Evolutionary conservation across 2,329 filamentous ascomycete species (phyloP).

Genomic region (Trichophyton schoenleinii): DNA sequence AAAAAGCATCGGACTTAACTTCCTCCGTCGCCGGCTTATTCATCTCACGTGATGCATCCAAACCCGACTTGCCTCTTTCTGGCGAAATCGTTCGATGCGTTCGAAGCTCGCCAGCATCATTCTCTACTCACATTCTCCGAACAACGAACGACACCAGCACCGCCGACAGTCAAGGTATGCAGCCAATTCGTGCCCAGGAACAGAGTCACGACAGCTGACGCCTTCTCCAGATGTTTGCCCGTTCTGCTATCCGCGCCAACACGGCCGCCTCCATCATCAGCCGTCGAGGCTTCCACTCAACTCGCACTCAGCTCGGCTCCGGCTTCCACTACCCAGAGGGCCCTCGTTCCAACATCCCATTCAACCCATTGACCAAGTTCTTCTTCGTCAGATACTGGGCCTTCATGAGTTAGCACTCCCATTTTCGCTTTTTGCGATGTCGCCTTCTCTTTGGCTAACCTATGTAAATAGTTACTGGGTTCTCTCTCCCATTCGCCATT

Average conservation of each 20-base stretch:
- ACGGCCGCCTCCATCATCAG: constrained; percentile 55
- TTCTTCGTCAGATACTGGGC: constrained; percentile 75
- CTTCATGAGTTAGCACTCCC: constrained; percentile 52
- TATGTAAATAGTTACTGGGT: constrained; percentile 40
- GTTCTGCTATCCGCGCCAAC: constrained; percentile 49
- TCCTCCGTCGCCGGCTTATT: not conserved
- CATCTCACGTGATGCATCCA: not conserved
- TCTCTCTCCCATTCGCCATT: constrained; percentile 48
- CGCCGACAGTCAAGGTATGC: constrained; percentile 1
- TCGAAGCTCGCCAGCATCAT: not conserved
- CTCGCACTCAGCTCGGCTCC: constrained; percentile 69
- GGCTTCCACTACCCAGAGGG: constrained; percentile 99
- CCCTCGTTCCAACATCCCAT: constrained; percentile 85
- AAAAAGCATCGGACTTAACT: not conserved
- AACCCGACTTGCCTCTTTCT: not conserved
- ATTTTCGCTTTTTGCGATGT: not conserved
- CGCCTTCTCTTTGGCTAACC: not conserved
- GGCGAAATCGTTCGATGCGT: constrained; percentile 1
- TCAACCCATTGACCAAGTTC: constrained; percentile 84
- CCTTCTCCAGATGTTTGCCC: constrained; percentile 64
- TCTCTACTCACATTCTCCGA: not conserved
- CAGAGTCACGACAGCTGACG: constrained; percentile 2
- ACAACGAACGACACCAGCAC: not conserved
- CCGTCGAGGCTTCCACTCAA: constrained; percentile 90
- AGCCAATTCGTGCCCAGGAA: not conserved